phyloP scores from a whole-genome alignment of 768 basidiomycete genomes.

The Lactifluus echinatus region DNA sequence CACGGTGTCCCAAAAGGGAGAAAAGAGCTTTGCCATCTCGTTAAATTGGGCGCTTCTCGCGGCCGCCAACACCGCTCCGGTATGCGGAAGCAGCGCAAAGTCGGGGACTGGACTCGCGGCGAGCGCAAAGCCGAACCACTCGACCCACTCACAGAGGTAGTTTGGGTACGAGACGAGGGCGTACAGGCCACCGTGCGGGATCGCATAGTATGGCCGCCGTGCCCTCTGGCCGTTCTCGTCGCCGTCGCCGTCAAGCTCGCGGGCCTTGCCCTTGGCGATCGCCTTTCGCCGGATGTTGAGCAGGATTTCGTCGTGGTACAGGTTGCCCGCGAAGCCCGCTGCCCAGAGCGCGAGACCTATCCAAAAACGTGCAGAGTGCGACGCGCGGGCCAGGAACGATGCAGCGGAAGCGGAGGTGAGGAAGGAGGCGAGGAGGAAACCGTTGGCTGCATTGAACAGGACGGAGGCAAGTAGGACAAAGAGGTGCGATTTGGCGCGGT shows the following conservation, averaged over 20 bases:
- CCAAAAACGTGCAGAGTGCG: constrained; percentile 44
- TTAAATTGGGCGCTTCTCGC: background rate
- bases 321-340: constrained; percentile 66
- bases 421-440: constrained; percentile 59
- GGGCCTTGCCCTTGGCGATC: constrained; percentile 27
- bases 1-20: constrained; percentile 30
- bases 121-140: constrained; percentile 85
- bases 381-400: constrained; percentile 32
- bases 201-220: constrained; percentile 53
- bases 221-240: background rate
- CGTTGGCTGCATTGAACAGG: constrained; percentile 68
- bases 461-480: constrained; percentile 47
- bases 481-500: constrained; percentile 68
- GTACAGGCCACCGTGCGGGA: constrained; percentile 76
- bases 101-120: constrained; percentile 48
- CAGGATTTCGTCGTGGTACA: constrained; percentile 86
- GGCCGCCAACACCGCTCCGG: background rate
- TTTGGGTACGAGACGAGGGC: constrained; percentile 81
- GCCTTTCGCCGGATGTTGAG: constrained; percentile 70
- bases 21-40: constrained; percentile 17
- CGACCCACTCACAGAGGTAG: constrained; percentile 91
- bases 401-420: constrained; percentile 50
- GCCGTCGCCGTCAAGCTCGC: constrained; percentile 16
- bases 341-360: constrained; percentile 59
- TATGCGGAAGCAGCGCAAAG: constrained; percentile 21